Evolutionary conservation across 2,329 filamentous ascomycete genomes (phyloP).

Genomic region (Zopfia rhizophila): DNA sequence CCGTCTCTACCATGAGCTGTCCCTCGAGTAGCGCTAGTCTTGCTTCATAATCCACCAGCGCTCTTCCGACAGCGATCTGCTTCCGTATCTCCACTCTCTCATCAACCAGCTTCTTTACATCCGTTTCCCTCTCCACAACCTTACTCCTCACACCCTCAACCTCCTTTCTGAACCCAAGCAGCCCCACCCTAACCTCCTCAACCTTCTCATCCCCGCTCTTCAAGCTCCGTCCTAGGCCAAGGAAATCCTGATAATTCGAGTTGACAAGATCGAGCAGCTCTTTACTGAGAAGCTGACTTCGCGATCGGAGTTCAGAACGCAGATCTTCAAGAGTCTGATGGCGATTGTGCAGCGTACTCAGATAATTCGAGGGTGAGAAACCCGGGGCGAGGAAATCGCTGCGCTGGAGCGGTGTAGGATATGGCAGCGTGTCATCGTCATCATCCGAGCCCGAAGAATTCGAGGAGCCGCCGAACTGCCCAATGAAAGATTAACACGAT

Average conservation of each 20-base stretch:
- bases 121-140: conserved; percentile 71
- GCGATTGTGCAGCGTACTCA: conserved; percentile 83
- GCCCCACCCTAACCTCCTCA: conserved; percentile 86
- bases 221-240: conserved; percentile 82
- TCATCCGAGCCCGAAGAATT: conserved; percentile 67
- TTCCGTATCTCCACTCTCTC: conserved; percentile 76
- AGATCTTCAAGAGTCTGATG: conserved; percentile 97
- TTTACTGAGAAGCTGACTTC: conserved; percentile 80
- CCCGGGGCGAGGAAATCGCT: conserved; percentile 78
- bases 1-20: conserved; percentile 64
- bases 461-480: conserved; percentile 49
- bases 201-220: conserved; percentile 90
- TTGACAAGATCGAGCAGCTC: conserved; percentile 97
- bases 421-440: conserved; percentile 76
- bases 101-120: conserved; percentile 70
- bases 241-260: conserved; percentile 90
- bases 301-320: conserved; percentile 82
- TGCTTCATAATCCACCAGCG: conserved; percentile 74
- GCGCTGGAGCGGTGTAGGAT: conserved; percentile 85
- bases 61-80: conserved; percentile 70
- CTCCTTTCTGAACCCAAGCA: conserved; percentile 86
- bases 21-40: conserved; percentile 71
- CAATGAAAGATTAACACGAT: conserved; percentile 3
- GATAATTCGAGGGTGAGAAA: conserved; percentile 84
- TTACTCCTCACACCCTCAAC: conserved; percentile 76